Evolutionary conservation across 2,329 filamentous ascomycete genomes (phyloP).

Genomic region (Ceratocystis smalleyi): DNA sequence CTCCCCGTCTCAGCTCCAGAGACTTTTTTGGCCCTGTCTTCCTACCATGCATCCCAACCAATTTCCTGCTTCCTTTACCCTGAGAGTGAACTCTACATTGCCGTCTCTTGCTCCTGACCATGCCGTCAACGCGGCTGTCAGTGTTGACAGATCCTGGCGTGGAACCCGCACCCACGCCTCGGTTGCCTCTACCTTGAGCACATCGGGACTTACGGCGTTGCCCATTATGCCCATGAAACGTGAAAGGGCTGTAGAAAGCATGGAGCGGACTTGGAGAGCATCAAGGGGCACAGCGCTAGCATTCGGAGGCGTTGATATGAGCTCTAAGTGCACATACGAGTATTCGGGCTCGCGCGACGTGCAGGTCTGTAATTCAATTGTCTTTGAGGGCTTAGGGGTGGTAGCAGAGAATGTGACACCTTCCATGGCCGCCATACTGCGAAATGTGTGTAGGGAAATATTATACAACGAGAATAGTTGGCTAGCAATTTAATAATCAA

Average conservation of each 20-base stretch:
- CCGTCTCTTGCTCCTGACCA: conserved; percentile 37
- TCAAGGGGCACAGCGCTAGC: conserved; percentile 32
- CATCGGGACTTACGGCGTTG: conserved; percentile 50
- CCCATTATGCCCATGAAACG: conserved; percentile 59
- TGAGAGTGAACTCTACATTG: conserved; percentile 34
- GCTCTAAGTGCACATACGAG: conserved; percentile 42
- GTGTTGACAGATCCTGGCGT: conserved; percentile 40
- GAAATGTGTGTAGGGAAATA: neutral
- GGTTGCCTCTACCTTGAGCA: conserved; percentile 42
- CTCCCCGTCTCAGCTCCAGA: conserved; percentile 28
- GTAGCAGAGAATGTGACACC: conserved; percentile 23
- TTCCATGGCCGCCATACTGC: neutral
- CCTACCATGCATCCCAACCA: conserved; percentile 48
- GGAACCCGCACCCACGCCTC: conserved; percentile 53
- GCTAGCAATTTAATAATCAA: neutral
- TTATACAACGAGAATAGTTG: neutral
- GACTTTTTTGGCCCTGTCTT: conserved; percentile 26
- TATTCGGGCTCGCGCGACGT: conserved; percentile 38
- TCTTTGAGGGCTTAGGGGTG: conserved; percentile 22
- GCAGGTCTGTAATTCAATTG: conserved; percentile 35
- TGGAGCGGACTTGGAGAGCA: conserved; percentile 44
- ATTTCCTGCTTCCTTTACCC: conserved; percentile 42
- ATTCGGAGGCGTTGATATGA: conserved; percentile 21
- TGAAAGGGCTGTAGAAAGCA: conserved; percentile 46
- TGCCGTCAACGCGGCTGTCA: conserved; percentile 50